Base-by-base conservation (phyloP, 495 filamentous ascomycete genomes). In the Hyaloscypha hepaticicola region DNA sequence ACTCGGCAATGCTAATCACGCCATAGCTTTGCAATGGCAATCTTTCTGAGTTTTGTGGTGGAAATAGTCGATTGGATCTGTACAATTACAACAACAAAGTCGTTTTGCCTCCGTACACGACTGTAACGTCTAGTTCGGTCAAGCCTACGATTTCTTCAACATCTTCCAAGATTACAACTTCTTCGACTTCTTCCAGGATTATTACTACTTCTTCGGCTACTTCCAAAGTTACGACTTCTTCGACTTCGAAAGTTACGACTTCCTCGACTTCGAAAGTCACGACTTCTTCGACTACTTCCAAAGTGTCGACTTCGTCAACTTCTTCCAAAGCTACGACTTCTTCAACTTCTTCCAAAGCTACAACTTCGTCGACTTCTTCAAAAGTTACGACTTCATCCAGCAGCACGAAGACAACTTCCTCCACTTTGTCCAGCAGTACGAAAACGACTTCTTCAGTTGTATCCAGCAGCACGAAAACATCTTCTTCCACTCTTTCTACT, bases 11-110 rank as follows among this genome's bases (percentile, higher is more conserved):
- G n/a, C n/a, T n/a, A n/a, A n/a, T n/a, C n/a, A n/a, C n/a, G n/a
- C n/a, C n/a, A n/a, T n/a, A 34, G 5, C 63, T 74, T 49, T 89
- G 87, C 76, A 82, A 78, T 55, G 85, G 82, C 38, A 82, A 88
- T 69, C 63, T 64, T 9, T 76, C 75, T 21, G 80, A 88, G 65
- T 72, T 76, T 59, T 89, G 87, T 64, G 87, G 87, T 53, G 87
- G 82, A 1, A 58, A 74, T 0, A 76, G 76, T 64, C 75, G 78
- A 21, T 71, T 90, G 11, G 84, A 81, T 57, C 68, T 88, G n/a
- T 89, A 89, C 63, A 70, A 64, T 25, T 61, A 27, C 29, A 59
- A 61, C 8, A 14, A 55, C 38, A 19, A n/a, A 26, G 60, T 63
- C 19, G 31, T 70, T 4, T 73, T 74, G 38, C 67, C 59, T 25